phyloP scores from a whole-genome alignment of 371 early-diverging fungal species.

The Mucor racemosus region DNA sequence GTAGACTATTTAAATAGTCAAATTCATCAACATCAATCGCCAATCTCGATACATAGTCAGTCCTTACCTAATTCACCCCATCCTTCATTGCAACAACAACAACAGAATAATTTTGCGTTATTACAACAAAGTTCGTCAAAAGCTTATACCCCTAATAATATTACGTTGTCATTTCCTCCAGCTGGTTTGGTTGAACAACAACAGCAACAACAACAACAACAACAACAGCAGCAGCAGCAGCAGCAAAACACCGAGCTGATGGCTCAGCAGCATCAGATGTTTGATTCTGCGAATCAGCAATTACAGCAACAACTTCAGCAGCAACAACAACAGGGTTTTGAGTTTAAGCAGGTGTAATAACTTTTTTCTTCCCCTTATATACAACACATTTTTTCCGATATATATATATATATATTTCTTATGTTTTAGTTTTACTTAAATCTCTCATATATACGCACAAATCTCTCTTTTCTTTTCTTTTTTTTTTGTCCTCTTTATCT shows the following conservation, averaged over 20 bases:
- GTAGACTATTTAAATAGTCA: constrained; percentile 35
- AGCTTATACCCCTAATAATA: constrained; percentile 32
- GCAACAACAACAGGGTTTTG: constrained; percentile 14
- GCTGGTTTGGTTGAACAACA: constrained; percentile 38
- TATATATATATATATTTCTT: too few species aligned
- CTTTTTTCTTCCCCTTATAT: background rate
- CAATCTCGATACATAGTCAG: constrained; percentile 12
- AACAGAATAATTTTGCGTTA: constrained; percentile 5
- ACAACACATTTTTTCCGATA: too few species aligned
- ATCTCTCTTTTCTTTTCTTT: too few species aligned
- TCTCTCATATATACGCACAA: too few species aligned
- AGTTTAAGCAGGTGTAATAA: constrained; percentile 2
- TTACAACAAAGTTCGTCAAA: constrained; percentile 20
- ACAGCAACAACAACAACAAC: constrained; percentile 16
- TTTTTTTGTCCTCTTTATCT: too few species aligned
- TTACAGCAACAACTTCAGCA: background rate
- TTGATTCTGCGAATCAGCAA: constrained; percentile 35
- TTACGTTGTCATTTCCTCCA: constrained; percentile 33
- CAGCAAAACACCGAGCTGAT: constrained; percentile 4
- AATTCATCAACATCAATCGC: constrained; percentile 3
- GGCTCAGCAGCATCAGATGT: constrained; percentile 3
- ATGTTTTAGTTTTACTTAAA: too few species aligned
- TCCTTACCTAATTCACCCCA: constrained; percentile 27
- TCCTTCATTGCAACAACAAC: constrained; percentile 14
- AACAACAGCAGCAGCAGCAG: constrained; percentile 23